Evolutionary conservation across 1,284 basidiomycete genomes (phyloP).

Genomic region (Chondrostereum purpureum): DNA sequence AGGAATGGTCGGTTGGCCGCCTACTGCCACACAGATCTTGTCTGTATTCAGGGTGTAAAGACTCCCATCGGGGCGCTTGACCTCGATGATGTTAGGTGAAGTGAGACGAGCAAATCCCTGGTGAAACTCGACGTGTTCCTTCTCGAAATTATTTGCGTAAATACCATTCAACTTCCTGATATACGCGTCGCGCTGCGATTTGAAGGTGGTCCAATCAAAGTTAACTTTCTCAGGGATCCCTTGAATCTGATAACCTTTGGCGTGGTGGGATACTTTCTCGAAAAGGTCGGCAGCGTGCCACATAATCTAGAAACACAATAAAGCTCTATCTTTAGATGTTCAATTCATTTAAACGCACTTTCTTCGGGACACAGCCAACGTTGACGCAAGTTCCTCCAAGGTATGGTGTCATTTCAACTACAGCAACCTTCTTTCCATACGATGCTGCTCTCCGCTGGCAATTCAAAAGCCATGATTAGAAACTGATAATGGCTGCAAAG

Average conservation of each 20-base stretch:
- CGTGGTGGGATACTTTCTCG: constrained; percentile 77
- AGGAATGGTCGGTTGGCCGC: constrained; percentile 81
- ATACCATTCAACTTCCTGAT: constrained; percentile 88
- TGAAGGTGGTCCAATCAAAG: constrained; percentile 90
- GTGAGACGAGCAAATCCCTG: constrained; percentile 74
- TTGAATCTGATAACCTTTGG: constrained; percentile 74
- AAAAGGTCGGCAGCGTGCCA: constrained; percentile 97
- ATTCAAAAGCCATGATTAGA: constrained; percentile 6
- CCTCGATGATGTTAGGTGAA: constrained; percentile 60
- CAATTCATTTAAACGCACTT: constrained; percentile 35
- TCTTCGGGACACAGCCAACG: constrained; percentile 89
- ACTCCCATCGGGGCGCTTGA: constrained; percentile 55
- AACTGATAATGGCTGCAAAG: not conserved
- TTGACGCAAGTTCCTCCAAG: constrained; percentile 98
- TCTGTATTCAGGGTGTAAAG: constrained; percentile 70
- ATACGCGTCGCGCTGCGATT: constrained; percentile 93
- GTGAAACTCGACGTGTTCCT: constrained; percentile 88
- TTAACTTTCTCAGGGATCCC: constrained; percentile 44
- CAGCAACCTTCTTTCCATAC: constrained; percentile 91
- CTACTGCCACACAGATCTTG: constrained; percentile 80
- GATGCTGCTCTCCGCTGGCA: constrained; percentile 88
- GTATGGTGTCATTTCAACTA: constrained; percentile 74
- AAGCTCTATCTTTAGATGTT: too few relatives aligned
- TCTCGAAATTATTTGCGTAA: constrained; percentile 84
- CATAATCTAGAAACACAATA: constrained; percentile 94